Evolutionary conservation across 2,329 filamentous ascomycete genomes (phyloP).

Genomic region (Colletotrichum endophyticum): DNA sequence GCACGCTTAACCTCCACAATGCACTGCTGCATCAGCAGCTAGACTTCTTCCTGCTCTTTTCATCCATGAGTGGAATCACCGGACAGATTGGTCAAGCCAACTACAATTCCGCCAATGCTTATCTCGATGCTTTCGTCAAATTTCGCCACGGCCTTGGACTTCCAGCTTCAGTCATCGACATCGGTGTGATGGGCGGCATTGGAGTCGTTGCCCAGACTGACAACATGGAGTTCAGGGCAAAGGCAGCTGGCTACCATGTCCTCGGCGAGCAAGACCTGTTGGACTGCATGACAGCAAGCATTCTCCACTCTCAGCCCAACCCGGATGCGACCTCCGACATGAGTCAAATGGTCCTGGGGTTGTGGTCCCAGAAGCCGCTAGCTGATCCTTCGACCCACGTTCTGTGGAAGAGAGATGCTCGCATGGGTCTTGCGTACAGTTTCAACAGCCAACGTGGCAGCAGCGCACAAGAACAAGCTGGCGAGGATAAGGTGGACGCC

Average conservation of each 20-base stretch:
- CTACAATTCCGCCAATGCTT: constrained; percentile 32
- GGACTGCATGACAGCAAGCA: not conserved
- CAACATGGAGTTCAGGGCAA: not conserved
- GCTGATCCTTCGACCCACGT: not conserved
- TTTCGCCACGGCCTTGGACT: not conserved
- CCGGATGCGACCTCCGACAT: not conserved
- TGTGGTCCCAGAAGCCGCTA: not conserved
- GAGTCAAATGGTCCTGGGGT: not conserved
- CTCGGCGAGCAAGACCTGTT: not conserved
- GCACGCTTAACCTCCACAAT: not conserved
- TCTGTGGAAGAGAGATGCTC: not conserved
- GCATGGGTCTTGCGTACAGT: not conserved
- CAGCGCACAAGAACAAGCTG: not conserved
- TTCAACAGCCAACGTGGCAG: not conserved
- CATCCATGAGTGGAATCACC: not conserved
- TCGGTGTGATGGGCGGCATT: not conserved
- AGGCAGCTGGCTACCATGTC: not conserved
- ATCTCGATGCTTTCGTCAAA: not conserved
- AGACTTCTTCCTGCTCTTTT: not conserved
- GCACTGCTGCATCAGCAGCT: not conserved
- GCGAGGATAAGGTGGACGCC: not conserved
- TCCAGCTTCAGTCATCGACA: not conserved
- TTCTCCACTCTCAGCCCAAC: not conserved
- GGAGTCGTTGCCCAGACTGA: not conserved
- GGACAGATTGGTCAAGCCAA: constrained; percentile 29